Evolutionary conservation across 768 basidiomycete species (phyloP).

Genomic region (Auricularia cornea): DNA sequence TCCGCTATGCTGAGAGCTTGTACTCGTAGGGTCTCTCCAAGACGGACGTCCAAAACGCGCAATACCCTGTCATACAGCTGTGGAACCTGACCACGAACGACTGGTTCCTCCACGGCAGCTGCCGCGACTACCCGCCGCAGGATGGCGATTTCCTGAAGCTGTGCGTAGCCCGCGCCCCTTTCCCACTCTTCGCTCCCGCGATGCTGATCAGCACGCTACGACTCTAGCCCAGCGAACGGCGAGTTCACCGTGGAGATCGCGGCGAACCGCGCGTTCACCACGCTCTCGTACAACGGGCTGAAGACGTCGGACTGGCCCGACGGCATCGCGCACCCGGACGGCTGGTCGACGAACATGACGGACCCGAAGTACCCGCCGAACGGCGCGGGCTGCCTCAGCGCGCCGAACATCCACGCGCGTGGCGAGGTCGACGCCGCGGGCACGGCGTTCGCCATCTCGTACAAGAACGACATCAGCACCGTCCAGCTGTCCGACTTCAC

Average conservation of each 20-base stretch:
- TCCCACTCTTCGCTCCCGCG: background rate
- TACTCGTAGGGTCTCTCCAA: background rate
- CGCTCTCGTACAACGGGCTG: slow-evolving; percentile 1
- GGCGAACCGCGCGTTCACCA: slow-evolving; percentile 2
- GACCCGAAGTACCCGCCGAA: background rate
- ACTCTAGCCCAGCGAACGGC: slow-evolving; percentile 3
- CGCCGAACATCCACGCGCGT: background rate
- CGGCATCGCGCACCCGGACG: slow-evolving; percentile 4
- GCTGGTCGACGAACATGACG: background rate
- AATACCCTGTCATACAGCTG: background rate
- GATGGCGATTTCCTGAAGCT: slow-evolving; percentile 5
- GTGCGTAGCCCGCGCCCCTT: background rate
- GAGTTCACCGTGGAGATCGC: slow-evolving; percentile 6
- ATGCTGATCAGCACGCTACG: background rate
- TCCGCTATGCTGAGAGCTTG: background rate
- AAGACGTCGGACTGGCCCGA: background rate
- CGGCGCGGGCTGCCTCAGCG: background rate
- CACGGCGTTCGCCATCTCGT: slow-evolving; percentile 5
- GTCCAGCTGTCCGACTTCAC: slow-evolving; percentile 1
- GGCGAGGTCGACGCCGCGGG: background rate
- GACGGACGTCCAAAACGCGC: background rate
- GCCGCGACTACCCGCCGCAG: slow-evolving; percentile 3
- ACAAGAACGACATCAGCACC: slow-evolving; percentile 2
- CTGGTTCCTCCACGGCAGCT: slow-evolving; percentile 1
- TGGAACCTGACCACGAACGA: background rate